Evolutionary conservation across 352 stramenopile genomes (phyloP).

Genomic region (Pseudoperonospora humuli): DNA sequence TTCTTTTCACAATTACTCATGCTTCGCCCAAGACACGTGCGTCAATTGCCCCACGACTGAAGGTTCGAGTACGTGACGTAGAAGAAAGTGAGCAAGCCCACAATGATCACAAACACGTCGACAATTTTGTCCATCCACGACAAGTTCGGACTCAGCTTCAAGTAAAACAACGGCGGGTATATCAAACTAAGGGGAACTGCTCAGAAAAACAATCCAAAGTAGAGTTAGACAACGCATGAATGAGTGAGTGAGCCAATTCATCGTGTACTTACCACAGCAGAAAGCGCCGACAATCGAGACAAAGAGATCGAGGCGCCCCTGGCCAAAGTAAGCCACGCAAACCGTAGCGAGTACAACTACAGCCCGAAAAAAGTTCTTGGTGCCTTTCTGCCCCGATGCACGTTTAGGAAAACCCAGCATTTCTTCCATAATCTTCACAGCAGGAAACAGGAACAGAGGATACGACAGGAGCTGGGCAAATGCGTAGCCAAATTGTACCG

Average conservation of each 20-base stretch:
- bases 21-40: not conserved
- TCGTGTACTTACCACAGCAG: constrained; percentile 54
- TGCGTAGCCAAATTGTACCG: constrained; percentile 72
- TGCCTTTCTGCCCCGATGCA: constrained; percentile 55
- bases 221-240: constrained; percentile 4
- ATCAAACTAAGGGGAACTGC: constrained; percentile 75
- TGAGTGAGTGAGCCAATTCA: not conserved
- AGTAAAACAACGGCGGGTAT: constrained; percentile 71
- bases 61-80: constrained; percentile 81
- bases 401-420: constrained; percentile 66
- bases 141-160: constrained; percentile 53
- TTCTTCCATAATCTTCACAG: constrained; percentile 80
- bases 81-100: constrained; percentile 71
- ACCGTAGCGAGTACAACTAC: constrained; percentile 59
- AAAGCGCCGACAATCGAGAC: constrained; percentile 77
- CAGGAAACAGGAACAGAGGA: constrained; percentile 70
- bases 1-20: too few species aligned
- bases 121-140: constrained; percentile 45
- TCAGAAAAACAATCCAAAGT: constrained; percentile 2
- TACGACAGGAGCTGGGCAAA: constrained; percentile 73
- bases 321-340: constrained; percentile 67
- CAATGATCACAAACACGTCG: constrained; percentile 46
- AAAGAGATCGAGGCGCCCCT: constrained; percentile 67
- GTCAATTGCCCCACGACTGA: constrained; percentile 50
- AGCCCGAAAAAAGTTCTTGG: constrained; percentile 68